phyloP scores from a whole-genome alignment of 1,284 basidiomycete genomes.

The Pisolithus thermaeus region DNA sequence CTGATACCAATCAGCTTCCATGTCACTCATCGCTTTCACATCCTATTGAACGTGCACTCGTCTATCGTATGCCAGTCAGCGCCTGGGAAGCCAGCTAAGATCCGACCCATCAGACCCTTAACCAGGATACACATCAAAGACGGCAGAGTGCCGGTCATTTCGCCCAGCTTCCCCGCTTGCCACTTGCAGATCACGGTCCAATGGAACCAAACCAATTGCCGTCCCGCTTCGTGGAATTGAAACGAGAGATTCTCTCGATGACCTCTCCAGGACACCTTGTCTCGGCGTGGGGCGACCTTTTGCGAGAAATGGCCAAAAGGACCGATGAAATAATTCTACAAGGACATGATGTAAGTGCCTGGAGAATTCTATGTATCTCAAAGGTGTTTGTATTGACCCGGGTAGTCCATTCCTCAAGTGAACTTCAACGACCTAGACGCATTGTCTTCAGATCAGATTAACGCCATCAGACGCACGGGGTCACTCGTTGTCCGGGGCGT shows the following conservation, averaged over 20 bases:
- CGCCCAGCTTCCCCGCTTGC: not conserved
- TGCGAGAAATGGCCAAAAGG: conserved; percentile 32
- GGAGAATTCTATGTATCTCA: not conserved
- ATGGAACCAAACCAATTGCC: conserved; percentile 26
- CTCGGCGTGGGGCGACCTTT: conserved; percentile 48
- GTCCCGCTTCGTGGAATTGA: conserved; percentile 47
- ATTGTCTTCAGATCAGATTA: conserved; percentile 41
- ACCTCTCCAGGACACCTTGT: conserved; percentile 45
- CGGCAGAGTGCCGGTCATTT: conserved; percentile 8
- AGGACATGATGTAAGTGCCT: conserved; percentile 40
- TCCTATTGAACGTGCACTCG: no score
- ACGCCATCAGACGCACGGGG: conserved; percentile 50
- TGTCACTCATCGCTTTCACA: no score
- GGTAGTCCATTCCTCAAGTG: conserved; percentile 52
- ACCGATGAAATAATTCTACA: conserved; percentile 40
- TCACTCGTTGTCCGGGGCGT: conserved; percentile 59
- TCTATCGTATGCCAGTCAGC: no score
- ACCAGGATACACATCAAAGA: not conserved
- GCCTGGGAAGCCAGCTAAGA: no score
- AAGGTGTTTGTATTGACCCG: not conserved
- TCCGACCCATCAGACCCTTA: no score
- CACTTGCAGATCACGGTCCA: not conserved
- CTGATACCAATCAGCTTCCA: no score
- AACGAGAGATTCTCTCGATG: conserved; percentile 46
- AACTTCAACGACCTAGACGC: conserved; percentile 48